A percentile compares a stretch with the other conserved stretches of the same genome.
phyloP scores from a whole-genome alignment of 495 filamentous ascomycete genomes.

The Trichoderma orchidacearum region DNA sequence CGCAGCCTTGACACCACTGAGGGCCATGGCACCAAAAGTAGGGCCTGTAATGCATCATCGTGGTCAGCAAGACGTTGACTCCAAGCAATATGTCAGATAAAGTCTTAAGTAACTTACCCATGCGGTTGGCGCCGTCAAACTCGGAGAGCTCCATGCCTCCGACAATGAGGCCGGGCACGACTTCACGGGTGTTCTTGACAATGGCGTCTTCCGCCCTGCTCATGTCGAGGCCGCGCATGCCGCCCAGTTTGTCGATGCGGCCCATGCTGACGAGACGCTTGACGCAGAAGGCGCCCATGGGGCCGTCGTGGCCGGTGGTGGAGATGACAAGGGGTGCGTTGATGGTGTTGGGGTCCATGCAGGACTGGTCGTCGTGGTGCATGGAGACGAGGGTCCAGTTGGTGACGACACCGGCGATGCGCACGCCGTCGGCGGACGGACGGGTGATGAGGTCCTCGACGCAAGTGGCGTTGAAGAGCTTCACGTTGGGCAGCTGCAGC shows the following conservation, averaged over 20 bases:
- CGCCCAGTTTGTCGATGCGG: conserved; percentile 65
- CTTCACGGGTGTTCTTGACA: conserved; percentile 76
- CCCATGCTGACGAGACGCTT: conserved; percentile 78
- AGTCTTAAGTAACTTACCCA: conserved; percentile 36
- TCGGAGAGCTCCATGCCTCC: conserved; percentile 89
- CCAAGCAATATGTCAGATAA: background rate
- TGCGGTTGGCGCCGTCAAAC: conserved; percentile 78
- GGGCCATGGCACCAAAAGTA: conserved; percentile 72
- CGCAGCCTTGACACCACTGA: conserved; percentile 76
- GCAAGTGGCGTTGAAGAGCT: conserved; percentile 86
- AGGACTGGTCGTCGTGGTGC: conserved; percentile 84
- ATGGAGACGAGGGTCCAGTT: conserved; percentile 89
- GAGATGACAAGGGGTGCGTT: conserved; percentile 76
- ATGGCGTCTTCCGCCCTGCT: conserved; percentile 79
- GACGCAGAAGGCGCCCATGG: conserved; percentile 78
- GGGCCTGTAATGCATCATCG: conserved; percentile 9
- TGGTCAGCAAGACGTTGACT: background rate
- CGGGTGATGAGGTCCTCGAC: conserved; percentile 88
- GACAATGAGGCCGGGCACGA: conserved; percentile 76
- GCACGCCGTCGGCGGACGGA: conserved; percentile 32
- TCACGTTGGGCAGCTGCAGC: conserved; percentile 72
- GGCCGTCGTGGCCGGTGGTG: conserved; percentile 83
- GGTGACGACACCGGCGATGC: conserved; percentile 77
- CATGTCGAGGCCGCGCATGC: conserved; percentile 90
- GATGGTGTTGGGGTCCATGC: conserved; percentile 95